Percentiles rank a stretch among this genome's conserved stretches.
These are phyloP conservation scores for Colletotrichum sansevieriae DNA, from an alignment of 2,329 filamentous ascomycete species.

Conservation along the genomic window DNA sequence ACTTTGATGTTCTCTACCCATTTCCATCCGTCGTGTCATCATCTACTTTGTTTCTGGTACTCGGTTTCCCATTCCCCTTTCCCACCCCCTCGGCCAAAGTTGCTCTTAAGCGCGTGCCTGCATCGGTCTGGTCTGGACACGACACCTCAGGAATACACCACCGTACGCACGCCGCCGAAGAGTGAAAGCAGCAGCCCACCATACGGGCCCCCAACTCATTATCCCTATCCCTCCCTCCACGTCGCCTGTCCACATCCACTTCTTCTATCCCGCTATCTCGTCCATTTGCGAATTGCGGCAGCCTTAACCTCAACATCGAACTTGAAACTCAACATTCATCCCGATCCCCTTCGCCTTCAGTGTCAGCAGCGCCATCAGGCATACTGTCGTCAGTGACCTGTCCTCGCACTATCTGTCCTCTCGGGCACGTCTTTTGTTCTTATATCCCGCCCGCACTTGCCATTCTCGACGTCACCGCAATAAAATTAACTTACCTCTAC, in stretches of 20 bases:
- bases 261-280: conserved; percentile 41
- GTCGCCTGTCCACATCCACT: conserved; percentile 42
- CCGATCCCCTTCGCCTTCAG: conserved; percentile 15
- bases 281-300: conserved; percentile 41
- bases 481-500: conserved; percentile 19
- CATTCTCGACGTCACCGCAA: conserved; percentile 27
- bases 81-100: conserved; percentile 36
- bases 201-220: conserved; percentile 39
- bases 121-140: conserved; percentile 40
- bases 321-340: conserved; percentile 28
- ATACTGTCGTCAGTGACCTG: conserved; percentile 35
- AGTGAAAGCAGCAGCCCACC: conserved; percentile 35
- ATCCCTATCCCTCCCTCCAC: conserved; percentile 42
- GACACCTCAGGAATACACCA: conserved; percentile 40
- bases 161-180: conserved; percentile 19
- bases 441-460: conserved; percentile 34
- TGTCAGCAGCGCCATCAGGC: conserved; percentile 37
- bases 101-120: conserved; percentile 41
- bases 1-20: neutral
- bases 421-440: conserved; percentile 18
- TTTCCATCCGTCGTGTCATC: conserved; percentile 17
- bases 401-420: conserved; percentile 40
- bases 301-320: conserved; percentile 38
- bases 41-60: conserved; percentile 4
- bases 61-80: conserved; percentile 31